Base-by-base conservation (phyloP, 129 eudicot genomes). In the Artemisia argyi region DNA sequence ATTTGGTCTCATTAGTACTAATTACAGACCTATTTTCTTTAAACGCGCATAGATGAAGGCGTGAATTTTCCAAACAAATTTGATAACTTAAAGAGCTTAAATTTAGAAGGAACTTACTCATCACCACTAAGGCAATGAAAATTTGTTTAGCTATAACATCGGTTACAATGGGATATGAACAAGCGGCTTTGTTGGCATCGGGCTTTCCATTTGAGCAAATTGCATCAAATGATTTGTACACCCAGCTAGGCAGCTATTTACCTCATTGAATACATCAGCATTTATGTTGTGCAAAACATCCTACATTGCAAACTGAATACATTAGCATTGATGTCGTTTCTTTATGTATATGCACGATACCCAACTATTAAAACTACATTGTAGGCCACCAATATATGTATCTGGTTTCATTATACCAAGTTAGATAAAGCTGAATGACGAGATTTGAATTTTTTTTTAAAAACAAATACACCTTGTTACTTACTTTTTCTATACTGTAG, bases 191-290 rank as follows among this genome's bases (percentile, higher is more conserved):
- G 52, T 66, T 68, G 53, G 56, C 63, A 63, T 80, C 85, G 16
- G 76, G 87, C 66, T 16, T 69, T 65, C 88, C 87, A 49, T 72
- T 52, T 44, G 84, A 85, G 70, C 86, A 65, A 79, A 90, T 74
- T 16, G 78, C 79, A 68, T 64, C 53, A 39, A 93, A 93, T 15
- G 97, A 89, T 61, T 82, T 83, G 24, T 73, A 86, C 65, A 87
- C 83, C 98, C n/a, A n/a, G n/a, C n/a, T n/a, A n/a, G n/a, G n/a
- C 98, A 93, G 11, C 63, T 24, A 65, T 82, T 75, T 52, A 93
- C 81, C 72, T 87, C 81, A 53, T 68, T 82, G 73, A 87, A 93
- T 30, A 85, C 92, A 66, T 73, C 80, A 14, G 53, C 77, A 68
- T 93, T 87, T 8, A 82, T 79, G 18, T 82, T 75, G 61, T 73